A percentile compares a stretch with the other conserved stretches of the same genome.
Evolutionary conservation across 1,139 yeast genomes (phyloP).

Genomic region (Arxiozyma bovina): DNA sequence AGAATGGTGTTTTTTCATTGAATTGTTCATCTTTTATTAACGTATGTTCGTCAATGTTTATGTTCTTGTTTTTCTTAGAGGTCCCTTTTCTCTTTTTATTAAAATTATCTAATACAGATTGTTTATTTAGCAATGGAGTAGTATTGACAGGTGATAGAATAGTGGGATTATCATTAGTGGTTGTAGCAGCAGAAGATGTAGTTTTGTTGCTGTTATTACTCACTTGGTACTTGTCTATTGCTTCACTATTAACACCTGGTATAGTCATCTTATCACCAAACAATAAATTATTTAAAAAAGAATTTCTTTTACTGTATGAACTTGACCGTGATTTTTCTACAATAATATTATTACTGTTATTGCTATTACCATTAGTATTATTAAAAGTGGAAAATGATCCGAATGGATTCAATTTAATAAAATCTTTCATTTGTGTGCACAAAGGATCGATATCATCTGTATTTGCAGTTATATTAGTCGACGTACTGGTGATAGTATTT

Average conservation of each 20-base stretch:
- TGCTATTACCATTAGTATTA: background rate
- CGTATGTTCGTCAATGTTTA: background rate
- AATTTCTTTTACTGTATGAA: constrained; percentile 9
- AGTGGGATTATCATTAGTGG: background rate
- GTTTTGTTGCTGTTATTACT: background rate
- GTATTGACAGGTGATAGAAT: too few relatives aligned
- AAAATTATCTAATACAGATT: too few relatives aligned
- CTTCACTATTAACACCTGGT: background rate
- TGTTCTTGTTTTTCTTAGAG: background rate
- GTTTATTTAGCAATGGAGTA: too few relatives aligned
- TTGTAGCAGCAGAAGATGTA: background rate
- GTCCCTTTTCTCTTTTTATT: background rate
- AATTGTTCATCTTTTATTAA: constrained; percentile 26
- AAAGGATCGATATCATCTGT: background rate
- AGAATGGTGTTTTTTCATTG: constrained; percentile 45
- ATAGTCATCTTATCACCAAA: constrained; percentile 1
- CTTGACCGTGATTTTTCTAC: background rate
- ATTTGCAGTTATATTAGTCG: background rate
- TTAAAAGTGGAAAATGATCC: background rate
- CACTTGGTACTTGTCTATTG: background rate
- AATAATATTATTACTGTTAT: background rate
- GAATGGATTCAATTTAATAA: background rate
- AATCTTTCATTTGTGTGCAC: background rate
- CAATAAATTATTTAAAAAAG: constrained; percentile 20
- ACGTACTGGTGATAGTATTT: too few relatives aligned